phyloP scores from a whole-genome alignment of 495 filamentous ascomycete genomes.

The Podospora fimiseda region DNA sequence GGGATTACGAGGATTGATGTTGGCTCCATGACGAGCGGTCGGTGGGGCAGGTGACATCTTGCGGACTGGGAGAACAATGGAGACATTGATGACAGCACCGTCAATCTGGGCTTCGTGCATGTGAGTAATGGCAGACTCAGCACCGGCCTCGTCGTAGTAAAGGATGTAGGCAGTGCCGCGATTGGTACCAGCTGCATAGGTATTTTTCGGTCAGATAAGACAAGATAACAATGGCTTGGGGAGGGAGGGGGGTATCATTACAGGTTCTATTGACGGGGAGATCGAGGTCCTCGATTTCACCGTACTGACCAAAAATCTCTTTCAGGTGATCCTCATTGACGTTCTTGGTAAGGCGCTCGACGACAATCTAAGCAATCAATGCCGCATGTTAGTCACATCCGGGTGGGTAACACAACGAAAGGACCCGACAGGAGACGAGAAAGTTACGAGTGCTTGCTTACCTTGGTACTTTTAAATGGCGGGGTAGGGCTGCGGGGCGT shows the following conservation, averaged over 20 bases:
- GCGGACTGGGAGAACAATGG: slow-evolving; percentile 84
- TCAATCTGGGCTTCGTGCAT: slow-evolving; percentile 99
- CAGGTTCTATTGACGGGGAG: slow-evolving; percentile 84
- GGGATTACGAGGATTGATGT: slow-evolving; percentile 39
- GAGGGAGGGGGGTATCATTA: too few relatives aligned
- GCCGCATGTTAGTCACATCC: background rate
- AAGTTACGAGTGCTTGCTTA: slow-evolving; percentile 2
- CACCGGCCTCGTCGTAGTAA: slow-evolving; percentile 68
- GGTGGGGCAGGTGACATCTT: slow-evolving; percentile 49
- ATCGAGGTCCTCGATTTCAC: slow-evolving; percentile 76
- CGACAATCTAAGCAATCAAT: slow-evolving; percentile 72
- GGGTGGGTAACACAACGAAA: slow-evolving; percentile 14
- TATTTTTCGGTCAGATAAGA: background rate
- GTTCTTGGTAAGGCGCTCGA: slow-evolving; percentile 95
- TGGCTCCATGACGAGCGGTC: slow-evolving; percentile 42
- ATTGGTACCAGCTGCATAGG: slow-evolving; percentile 68
- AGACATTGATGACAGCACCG: slow-evolving; percentile 80
- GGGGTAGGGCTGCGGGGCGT: slow-evolving; percentile 26
- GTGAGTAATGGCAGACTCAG: slow-evolving; percentile 83
- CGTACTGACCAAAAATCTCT: slow-evolving; percentile 90
- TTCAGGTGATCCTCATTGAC: slow-evolving; percentile 79
- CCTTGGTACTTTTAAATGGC: slow-evolving; percentile 29
- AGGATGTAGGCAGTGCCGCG: slow-evolving; percentile 93
- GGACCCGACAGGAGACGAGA: too few relatives aligned
- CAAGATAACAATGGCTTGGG: too few relatives aligned